Percentiles rank a stretch among this genome's conserved stretches.
Evolutionary conservation across 1,284 basidiomycete species (phyloP).

Genomic region (Coniophora puteana): DNA sequence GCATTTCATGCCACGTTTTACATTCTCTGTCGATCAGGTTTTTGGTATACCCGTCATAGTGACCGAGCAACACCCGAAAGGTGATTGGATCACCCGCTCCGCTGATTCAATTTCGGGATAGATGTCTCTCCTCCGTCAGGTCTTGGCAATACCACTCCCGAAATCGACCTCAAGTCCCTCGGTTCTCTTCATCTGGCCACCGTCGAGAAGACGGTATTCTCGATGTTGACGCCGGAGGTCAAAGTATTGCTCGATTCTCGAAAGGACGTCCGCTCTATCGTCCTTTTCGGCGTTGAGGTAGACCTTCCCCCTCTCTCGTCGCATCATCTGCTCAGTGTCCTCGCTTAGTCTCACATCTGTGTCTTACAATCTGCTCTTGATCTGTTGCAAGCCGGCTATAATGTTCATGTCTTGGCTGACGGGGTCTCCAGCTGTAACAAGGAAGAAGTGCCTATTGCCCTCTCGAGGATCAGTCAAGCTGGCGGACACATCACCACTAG

Average conservation of each 20-base stretch:
- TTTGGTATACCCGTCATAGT: slow-evolving; percentile 69
- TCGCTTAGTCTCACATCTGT: slow-evolving; percentile 79
- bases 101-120: too few relatives aligned
- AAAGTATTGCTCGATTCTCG: slow-evolving; percentile 46
- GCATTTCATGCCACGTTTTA: neutral
- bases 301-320: slow-evolving; percentile 11
- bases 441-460: slow-evolving; percentile 61
- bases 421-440: slow-evolving; percentile 81
- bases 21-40: slow-evolving; percentile 34
- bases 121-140: slow-evolving; percentile 37
- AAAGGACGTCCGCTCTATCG: slow-evolving; percentile 51
- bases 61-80: slow-evolving; percentile 84
- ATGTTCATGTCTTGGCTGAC: slow-evolving; percentile 77
- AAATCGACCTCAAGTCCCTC: slow-evolving; percentile 58
- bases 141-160: slow-evolving; percentile 68
- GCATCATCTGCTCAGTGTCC: neutral
- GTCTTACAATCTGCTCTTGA: slow-evolving; percentile 80
- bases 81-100: slow-evolving; percentile 31
- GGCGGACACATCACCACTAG: slow-evolving; percentile 80
- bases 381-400: slow-evolving; percentile 50
- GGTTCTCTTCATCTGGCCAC: slow-evolving; percentile 56
- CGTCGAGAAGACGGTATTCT: slow-evolving; percentile 76
- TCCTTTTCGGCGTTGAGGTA: slow-evolving; percentile 87
- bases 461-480: slow-evolving; percentile 66
- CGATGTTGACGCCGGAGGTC: slow-evolving; percentile 77